Percentiles rank a stretch among this genome's conserved stretches.
phyloP scores from a whole-genome alignment of 345 rosid species.

The Euphorbia lathyris region DNA sequence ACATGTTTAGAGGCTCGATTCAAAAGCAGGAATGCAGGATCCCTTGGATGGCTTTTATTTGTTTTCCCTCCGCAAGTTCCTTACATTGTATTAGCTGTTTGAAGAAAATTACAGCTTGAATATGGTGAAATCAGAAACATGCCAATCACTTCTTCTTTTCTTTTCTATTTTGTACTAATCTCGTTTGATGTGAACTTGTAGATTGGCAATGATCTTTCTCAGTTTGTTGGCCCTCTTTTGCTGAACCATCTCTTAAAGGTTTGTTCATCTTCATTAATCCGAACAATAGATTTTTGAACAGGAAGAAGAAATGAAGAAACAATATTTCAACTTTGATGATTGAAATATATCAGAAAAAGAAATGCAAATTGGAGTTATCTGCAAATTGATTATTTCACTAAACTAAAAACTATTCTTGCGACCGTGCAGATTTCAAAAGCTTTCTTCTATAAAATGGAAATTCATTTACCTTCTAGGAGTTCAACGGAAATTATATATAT shows the following conservation, averaged over 20 bases:
- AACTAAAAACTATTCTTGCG: too few relatives aligned
- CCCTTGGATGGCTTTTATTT: not conserved
- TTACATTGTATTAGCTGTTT: not conserved
- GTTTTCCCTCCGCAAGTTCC: not conserved
- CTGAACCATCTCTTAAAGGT: conserved; percentile 32
- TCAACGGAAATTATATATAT: too few relatives aligned
- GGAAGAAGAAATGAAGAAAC: not conserved
- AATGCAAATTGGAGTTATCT: too few relatives aligned
- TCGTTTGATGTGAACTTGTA: conserved; percentile 31
- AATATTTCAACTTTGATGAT: not conserved
- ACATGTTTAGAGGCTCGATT: conserved; percentile 10
- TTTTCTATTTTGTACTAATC: not conserved
- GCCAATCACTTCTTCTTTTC: not conserved
- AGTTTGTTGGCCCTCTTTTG: conserved; percentile 30
- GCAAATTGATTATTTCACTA: too few relatives aligned
- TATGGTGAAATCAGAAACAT: not conserved
- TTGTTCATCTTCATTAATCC: not conserved
- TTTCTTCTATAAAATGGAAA: too few relatives aligned
- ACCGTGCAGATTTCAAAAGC: too few relatives aligned
- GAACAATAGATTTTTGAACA: not conserved
- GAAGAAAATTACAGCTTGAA: not conserved
- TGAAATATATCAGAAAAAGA: too few relatives aligned
- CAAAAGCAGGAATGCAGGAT: not conserved
- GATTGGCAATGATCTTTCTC: conserved; percentile 34
- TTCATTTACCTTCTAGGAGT: too few relatives aligned